Conservation (phyloP, 176 grass and related monocot species). For the Bromus sterilis region DNA sequence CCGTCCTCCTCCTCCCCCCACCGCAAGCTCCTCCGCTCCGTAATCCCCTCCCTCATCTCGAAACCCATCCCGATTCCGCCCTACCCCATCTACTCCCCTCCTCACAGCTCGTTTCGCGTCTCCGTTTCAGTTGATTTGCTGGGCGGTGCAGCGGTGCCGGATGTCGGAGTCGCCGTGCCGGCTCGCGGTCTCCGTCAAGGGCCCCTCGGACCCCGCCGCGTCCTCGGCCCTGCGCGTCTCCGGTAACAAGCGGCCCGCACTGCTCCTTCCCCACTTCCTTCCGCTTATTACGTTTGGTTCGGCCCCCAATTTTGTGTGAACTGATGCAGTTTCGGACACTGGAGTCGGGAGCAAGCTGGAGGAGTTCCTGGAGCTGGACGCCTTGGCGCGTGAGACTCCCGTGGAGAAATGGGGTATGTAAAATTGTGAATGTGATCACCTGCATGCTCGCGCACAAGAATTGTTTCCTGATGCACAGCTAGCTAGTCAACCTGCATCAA, state of each 20-base stretch:
- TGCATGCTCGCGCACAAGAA: neutral
- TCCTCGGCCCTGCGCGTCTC: conserved; percentile 33
- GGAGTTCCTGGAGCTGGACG: conserved; percentile 52
- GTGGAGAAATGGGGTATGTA: conserved; percentile 57
- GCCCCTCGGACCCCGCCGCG: neutral
- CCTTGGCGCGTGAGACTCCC: neutral
- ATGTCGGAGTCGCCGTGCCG: conserved; percentile 58
- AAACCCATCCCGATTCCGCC: neutral
- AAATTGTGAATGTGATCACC: too few species aligned
- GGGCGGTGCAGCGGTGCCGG: conserved; percentile 56
- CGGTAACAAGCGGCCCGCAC: conserved; percentile 6
- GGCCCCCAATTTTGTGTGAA: conserved; percentile 11
- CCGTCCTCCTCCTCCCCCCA: neutral
- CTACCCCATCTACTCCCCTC: neutral
- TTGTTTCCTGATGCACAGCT: neutral
- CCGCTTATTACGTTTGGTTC: neutral
- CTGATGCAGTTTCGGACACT: conserved; percentile 59
- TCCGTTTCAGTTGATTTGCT: conserved; percentile 44
- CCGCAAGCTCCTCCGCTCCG: conserved; percentile 32
- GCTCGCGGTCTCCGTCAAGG: conserved; percentile 47
- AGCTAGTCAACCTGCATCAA: neutral
- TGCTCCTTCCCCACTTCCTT: neutral
- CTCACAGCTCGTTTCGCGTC: neutral
- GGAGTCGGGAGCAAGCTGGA: conserved; percentile 57
- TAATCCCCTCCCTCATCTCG: neutral